These are phyloP conservation scores for Luffa acutangula DNA, from an alignment of 306 rosid genomes.

Conservation along the genomic window DNA sequence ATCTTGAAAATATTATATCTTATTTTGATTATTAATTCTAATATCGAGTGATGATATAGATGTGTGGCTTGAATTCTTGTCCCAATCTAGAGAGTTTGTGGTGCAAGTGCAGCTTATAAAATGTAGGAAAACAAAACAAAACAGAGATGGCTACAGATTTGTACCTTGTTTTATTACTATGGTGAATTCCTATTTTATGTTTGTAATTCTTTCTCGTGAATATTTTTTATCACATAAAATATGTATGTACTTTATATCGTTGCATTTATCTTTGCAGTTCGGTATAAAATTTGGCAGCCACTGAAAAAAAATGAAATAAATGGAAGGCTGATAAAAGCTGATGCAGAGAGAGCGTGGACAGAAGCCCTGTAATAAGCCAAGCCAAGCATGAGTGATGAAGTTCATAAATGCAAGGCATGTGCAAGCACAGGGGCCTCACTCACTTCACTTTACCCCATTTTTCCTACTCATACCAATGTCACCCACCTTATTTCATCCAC, in stretches of 20 bases:
- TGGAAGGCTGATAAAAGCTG: constrained; percentile 6
- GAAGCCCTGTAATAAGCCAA: constrained; percentile 10
- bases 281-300: not conserved
- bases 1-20: not conserved
- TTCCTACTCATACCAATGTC: constrained; percentile 8
- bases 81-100: not conserved
- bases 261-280: not conserved
- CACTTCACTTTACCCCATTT: not conserved
- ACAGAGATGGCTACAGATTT: not conserved
- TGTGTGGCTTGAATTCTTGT: not conserved
- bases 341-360: not conserved
- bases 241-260: not conserved
- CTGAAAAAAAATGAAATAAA: not conserved
- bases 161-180: not conserved
- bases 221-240: not conserved
- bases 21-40: not conserved
- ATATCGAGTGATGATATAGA: not conserved
- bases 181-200: not conserved
- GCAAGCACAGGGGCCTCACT: constrained; percentile 19
- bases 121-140: not conserved
- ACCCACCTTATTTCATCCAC: not conserved
- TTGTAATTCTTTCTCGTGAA: not conserved
- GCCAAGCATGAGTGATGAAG: constrained; percentile 15
- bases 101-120: not conserved
- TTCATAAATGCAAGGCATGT: constrained; percentile 45